phyloP scores from a whole-genome alignment of 352 stramenopile species.

The Phytophthora uliginosa region DNA sequence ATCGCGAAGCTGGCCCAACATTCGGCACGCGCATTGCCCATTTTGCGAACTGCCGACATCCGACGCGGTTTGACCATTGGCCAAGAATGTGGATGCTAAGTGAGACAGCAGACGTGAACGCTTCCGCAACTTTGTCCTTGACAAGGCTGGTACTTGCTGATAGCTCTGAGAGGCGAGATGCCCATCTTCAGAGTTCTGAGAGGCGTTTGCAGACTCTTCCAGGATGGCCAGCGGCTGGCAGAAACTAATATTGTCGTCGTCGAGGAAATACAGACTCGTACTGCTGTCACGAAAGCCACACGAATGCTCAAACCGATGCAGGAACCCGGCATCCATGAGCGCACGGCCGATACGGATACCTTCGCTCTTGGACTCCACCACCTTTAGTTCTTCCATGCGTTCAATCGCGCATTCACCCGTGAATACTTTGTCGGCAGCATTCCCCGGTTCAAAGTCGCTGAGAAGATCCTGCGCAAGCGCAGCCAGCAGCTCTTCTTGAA shows the following conservation, averaged over 20 bases:
- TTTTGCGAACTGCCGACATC: slow-evolving; percentile 4
- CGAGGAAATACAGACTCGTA: slow-evolving; percentile 50
- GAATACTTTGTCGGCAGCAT: slow-evolving; percentile 28
- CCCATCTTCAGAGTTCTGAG: slow-evolving; percentile 19
- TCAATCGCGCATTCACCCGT: slow-evolving; percentile 34
- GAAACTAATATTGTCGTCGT: slow-evolving; percentile 47
- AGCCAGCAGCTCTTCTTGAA: slow-evolving; percentile 62
- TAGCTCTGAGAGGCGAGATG: slow-evolving; percentile 2
- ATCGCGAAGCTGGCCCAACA: slow-evolving; percentile 18
- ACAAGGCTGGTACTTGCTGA: slow-evolving; percentile 3
- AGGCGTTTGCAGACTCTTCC: slow-evolving; percentile 21
- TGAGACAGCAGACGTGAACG: slow-evolving; percentile 27
- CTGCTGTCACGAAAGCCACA: slow-evolving; percentile 33
- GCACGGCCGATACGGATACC: slow-evolving; percentile 54
- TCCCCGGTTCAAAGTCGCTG: slow-evolving; percentile 29
- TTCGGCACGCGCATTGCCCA: slow-evolving; percentile 18
- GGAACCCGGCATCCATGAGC: slow-evolving; percentile 67
- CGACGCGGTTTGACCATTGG: slow-evolving; percentile 8
- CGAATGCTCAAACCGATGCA: slow-evolving; percentile 55
- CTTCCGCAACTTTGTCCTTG: slow-evolving; percentile 23
- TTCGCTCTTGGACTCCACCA: slow-evolving; percentile 37
- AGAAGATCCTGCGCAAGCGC: slow-evolving; percentile 52
- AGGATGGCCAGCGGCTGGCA: slow-evolving; percentile 49
- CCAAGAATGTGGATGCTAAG: slow-evolving; percentile 21
- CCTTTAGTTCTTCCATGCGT: slow-evolving; percentile 39